Conservation (phyloP, 2,329 filamentous ascomycete genomes). For the Verticillium dahliae region DNA sequence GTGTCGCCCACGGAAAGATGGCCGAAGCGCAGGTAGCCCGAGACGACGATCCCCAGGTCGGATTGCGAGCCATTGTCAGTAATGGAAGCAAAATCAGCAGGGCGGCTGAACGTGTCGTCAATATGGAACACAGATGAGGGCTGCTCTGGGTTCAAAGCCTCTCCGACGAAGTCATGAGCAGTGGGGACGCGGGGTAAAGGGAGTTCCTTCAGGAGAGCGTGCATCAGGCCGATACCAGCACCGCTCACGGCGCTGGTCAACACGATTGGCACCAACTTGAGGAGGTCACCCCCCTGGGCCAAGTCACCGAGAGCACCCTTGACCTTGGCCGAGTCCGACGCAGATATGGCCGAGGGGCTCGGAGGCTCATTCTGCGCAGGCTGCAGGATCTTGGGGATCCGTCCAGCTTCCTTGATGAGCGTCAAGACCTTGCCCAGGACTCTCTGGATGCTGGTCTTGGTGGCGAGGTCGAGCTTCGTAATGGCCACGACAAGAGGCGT, state of each 20-base stretch:
- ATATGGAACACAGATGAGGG: constrained; percentile 73
- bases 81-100: constrained; percentile 51
- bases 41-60: constrained; percentile 65
- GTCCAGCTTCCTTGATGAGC: constrained; percentile 67
- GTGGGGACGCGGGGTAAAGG: constrained; percentile 58
- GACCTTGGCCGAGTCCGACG: constrained; percentile 51
- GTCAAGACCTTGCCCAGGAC: constrained; percentile 70
- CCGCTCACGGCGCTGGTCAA: constrained; percentile 84
- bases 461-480: constrained; percentile 86
- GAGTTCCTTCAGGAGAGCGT: constrained; percentile 71
- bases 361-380: constrained; percentile 40
- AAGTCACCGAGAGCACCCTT: constrained; percentile 48
- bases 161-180: constrained; percentile 46
- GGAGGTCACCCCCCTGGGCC: constrained; percentile 29
- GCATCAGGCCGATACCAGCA: constrained; percentile 71
- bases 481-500: constrained; percentile 76
- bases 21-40: constrained; percentile 78
- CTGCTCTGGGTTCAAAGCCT: constrained; percentile 50
- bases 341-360: constrained; percentile 51
- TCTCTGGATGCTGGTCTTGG: constrained; percentile 60
- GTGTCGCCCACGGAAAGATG: constrained; percentile 70
- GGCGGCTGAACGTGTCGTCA: constrained; percentile 80
- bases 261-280: constrained; percentile 69
- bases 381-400: constrained; percentile 67
- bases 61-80: constrained; percentile 27